These are phyloP conservation scores for Russula vinacea DNA, from an alignment of 768 basidiomycete genomes.

Conservation along the genomic window DNA sequence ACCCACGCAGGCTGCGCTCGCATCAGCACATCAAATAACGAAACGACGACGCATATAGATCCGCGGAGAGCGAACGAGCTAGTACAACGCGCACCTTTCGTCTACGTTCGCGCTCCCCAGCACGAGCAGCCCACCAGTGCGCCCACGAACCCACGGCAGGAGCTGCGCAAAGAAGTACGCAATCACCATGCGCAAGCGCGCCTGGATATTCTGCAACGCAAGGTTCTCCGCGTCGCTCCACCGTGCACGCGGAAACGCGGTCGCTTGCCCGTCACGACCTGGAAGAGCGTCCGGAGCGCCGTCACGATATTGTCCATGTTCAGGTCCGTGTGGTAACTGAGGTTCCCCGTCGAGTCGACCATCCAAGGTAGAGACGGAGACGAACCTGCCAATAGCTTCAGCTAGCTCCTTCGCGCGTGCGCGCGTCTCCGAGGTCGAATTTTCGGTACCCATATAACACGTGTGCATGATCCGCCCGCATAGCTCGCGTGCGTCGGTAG, in stretches of 20 bases:
- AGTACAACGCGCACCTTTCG: conserved; percentile 75
- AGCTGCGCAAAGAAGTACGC: conserved; percentile 95
- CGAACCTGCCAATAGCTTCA: conserved; percentile 87
- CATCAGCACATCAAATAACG: background rate
- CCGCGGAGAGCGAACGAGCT: background rate
- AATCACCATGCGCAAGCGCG: conserved; percentile 90
- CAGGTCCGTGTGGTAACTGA: conserved; percentile 87
- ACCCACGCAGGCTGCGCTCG: conserved; percentile 75
- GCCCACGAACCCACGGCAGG: conserved; percentile 86
- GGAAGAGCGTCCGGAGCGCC: conserved; percentile 78
- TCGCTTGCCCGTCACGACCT: conserved; percentile 68
- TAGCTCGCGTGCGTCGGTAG: conserved; percentile 85
- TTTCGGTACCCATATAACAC: conserved; percentile 99
- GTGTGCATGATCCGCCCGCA: conserved; percentile 88
- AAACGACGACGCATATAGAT: background rate
- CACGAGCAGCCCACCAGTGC: conserved; percentile 81
- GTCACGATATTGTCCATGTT: conserved; percentile 95
- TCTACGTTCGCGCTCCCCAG: conserved; percentile 99
- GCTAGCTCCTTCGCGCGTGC: conserved; percentile 82
- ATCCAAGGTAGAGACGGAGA: conserved; percentile 22
- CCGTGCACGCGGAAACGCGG: conserved; percentile 85
- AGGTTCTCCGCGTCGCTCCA: conserved; percentile 82
- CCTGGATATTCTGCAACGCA: conserved; percentile 97
- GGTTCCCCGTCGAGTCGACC: conserved; percentile 10
- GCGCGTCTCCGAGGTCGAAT: conserved; percentile 85